Conservation (phyloP, 2,329 filamentous ascomycete species). For the Cercospora sp. region DNA sequence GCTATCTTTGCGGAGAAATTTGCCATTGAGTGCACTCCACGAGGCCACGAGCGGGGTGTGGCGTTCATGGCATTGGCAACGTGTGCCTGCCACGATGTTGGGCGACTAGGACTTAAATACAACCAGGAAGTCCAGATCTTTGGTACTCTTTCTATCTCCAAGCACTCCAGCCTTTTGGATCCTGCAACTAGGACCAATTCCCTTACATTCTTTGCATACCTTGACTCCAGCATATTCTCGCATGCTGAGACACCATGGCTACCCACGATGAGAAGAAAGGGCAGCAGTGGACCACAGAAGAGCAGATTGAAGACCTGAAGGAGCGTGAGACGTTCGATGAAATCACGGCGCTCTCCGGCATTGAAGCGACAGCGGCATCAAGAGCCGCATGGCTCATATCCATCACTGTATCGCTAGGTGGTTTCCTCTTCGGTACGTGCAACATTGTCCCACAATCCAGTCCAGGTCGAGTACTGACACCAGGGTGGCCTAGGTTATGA, state of each 20-base stretch:
- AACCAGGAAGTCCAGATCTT: neutral
- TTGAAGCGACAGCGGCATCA: conserved; percentile 45
- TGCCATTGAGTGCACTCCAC: neutral
- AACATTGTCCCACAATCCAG: neutral
- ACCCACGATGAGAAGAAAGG: conserved; percentile 21
- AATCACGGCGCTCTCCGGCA: conserved; percentile 35
- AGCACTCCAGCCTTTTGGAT: neutral
- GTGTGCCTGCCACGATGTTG: neutral
- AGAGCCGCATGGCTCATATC: conserved; percentile 45
- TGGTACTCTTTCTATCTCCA: neutral
- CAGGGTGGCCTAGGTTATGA: neutral
- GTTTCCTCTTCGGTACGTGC: conserved; percentile 34
- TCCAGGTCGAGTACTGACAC: neutral
- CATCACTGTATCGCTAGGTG: conserved; percentile 41
- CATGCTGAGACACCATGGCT: conserved; percentile 11
- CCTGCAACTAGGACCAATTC: neutral
- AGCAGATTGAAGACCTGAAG: conserved; percentile 24
- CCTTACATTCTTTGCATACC: neutral
- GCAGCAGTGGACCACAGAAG: conserved; percentile 22
- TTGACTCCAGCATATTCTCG: neutral
- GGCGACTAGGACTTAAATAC: neutral
- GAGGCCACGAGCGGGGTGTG: neutral
- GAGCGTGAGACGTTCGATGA: conserved; percentile 18
- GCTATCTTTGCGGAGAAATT: neutral
- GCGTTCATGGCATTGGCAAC: neutral